A percentile compares a stretch with the other conserved stretches of the same genome.
Evolutionary conservation across 495 filamentous ascomycete genomes (phyloP).

Genomic region (Aspergillus ostianus): DNA sequence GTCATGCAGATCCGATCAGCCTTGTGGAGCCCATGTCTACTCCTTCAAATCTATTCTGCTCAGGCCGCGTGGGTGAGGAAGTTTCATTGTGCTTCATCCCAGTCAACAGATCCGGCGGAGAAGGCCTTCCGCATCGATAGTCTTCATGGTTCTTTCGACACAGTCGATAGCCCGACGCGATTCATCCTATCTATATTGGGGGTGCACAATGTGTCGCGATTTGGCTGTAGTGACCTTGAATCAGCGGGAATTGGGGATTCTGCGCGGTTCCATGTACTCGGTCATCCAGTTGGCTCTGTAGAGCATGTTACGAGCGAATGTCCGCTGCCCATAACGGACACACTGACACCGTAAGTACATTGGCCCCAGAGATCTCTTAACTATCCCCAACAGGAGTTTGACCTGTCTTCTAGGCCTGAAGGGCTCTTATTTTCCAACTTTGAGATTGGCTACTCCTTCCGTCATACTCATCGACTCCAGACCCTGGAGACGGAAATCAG

Average conservation of each 20-base stretch:
- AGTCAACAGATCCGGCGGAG: not conserved
- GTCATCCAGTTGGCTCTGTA: not conserved
- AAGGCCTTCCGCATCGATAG: not conserved
- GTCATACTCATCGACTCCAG: not conserved
- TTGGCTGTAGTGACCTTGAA: not conserved
- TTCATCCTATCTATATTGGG: not conserved
- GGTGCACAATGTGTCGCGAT: not conserved
- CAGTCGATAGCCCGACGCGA: not conserved
- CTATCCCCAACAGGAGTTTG: not conserved
- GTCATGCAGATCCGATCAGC: not conserved
- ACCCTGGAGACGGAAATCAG: slow-evolving; percentile 5
- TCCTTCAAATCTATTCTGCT: not conserved
- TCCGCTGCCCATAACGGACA: not conserved
- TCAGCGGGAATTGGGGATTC: not conserved
- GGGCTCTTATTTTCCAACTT: not conserved
- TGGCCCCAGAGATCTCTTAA: not conserved
- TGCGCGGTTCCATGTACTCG: not conserved
- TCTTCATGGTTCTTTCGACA: not conserved
- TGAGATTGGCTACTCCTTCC: slow-evolving; percentile 1
- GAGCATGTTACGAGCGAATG: not conserved
- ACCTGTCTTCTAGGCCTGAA: not conserved
- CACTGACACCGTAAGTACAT: not conserved
- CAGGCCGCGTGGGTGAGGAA: slow-evolving; percentile 6
- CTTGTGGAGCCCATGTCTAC: not conserved
- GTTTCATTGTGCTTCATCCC: not conserved